Percentiles rank a stretch among this genome's conserved stretches.
Conservation (phyloP, 257 asterid genomes). For the Ligustrum vulgare region DNA sequence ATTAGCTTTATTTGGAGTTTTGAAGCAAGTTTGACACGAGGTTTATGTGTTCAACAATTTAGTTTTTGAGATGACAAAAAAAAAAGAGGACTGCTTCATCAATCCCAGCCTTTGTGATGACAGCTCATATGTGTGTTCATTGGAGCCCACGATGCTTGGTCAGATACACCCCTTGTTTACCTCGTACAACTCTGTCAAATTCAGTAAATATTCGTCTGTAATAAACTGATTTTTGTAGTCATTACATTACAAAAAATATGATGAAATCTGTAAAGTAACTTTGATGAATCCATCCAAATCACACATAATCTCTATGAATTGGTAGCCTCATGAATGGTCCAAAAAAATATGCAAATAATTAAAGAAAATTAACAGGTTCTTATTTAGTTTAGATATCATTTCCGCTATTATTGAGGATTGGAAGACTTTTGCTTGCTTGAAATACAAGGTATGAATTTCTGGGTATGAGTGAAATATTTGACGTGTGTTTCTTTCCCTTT, state of each 20-base stretch:
- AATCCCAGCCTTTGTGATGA: no score
- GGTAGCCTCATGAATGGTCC: slow-evolving; percentile 20
- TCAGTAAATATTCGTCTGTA: neutral
- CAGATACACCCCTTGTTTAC: neutral
- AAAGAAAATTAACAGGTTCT: neutral
- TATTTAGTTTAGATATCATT: neutral
- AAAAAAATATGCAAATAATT: neutral
- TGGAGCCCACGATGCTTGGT: no score
- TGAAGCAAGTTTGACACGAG: no score
- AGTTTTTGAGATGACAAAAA: no score
- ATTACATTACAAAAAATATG: neutral
- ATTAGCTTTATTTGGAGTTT: no score
- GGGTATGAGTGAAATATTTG: no score
- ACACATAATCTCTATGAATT: no score
- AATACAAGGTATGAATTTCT: neutral
- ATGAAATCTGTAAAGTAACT: neutral
- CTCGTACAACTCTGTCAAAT: neutral
- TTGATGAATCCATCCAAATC: neutral
- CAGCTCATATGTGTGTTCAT: no score
- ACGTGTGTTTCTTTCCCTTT: slow-evolving; percentile 6
- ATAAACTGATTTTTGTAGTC: slow-evolving; percentile 10
- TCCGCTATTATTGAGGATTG: neutral
- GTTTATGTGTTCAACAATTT: no score
- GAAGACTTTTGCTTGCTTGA: neutral
- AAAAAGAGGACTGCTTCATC: no score